Evolutionary conservation across 2,329 filamentous ascomycete genomes (phyloP).

Genomic region (Penicillium sclerotigenum): DNA sequence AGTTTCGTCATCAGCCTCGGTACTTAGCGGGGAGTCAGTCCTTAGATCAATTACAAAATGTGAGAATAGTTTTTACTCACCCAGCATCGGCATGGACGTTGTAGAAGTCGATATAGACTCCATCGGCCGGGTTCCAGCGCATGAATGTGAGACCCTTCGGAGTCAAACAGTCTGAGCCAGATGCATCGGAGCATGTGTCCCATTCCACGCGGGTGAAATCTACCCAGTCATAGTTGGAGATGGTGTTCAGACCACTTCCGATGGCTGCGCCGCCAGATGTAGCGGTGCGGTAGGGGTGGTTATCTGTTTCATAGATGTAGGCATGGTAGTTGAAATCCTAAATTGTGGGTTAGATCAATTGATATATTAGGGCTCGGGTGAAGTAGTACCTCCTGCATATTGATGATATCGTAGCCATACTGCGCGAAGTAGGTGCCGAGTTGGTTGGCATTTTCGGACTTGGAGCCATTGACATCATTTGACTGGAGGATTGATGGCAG

Average conservation of each 20-base stretch:
- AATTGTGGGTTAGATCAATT: neutral
- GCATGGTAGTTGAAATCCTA: slow-evolving; percentile 67
- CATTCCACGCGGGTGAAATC: slow-evolving; percentile 59
- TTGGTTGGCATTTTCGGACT: slow-evolving; percentile 54
- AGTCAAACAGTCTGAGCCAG: slow-evolving; percentile 60
- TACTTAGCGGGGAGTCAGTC: slow-evolving; percentile 23
- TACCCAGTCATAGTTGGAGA: slow-evolving; percentile 58
- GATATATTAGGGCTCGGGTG: neutral
- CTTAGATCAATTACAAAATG: neutral
- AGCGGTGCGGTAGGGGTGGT: slow-evolving; percentile 54
- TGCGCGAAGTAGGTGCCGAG: slow-evolving; percentile 58
- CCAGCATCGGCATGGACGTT: slow-evolving; percentile 67
- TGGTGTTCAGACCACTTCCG: slow-evolving; percentile 62
- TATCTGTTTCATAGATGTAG: slow-evolving; percentile 56
- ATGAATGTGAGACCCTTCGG: slow-evolving; percentile 70
- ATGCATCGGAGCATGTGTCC: slow-evolving; percentile 50
- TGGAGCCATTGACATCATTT: slow-evolving; percentile 62
- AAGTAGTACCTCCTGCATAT: slow-evolving; percentile 57
- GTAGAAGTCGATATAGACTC: slow-evolving; percentile 61
- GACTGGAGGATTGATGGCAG: slow-evolving; percentile 53
- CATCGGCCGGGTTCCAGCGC: slow-evolving; percentile 53
- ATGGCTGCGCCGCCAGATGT: slow-evolving; percentile 64
- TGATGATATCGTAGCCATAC: slow-evolving; percentile 60
- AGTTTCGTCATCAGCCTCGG: slow-evolving; percentile 49
- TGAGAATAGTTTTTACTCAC: slow-evolving; percentile 18